Evolutionary conservation across 352 stramenopile genomes (phyloP), one percentile per base, ranked within the genome.

Genomic region (Pythium monospermum): DNA sequence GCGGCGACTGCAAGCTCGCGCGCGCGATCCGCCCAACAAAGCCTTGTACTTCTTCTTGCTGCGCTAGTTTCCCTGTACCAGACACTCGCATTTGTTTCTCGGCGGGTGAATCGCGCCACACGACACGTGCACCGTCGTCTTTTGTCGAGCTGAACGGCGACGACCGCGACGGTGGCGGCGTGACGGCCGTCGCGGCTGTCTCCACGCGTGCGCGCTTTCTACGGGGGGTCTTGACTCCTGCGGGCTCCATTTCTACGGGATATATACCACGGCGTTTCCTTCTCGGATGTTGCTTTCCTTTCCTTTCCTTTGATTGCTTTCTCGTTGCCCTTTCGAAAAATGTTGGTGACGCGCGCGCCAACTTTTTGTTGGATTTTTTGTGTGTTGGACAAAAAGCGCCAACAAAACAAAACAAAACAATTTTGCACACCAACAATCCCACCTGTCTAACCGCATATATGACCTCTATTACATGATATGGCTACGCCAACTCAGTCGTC

Each of bases 71-170:
- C 10, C 71, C 71, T 1, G 75, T 87, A 4, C 82, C 82, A 10
- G 76, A 89, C 6, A 83, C 68, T 44, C 79, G 68, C 49, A 93
- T 86, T 42, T 91, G 74, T 62, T 93, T 93, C 21, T 85, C 77
- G 4, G 61, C 75, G 2, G 82, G 82, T 21, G 79, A 91, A 51
- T 93, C 82, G 37, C 81, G 83, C 82, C 82, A 93, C 41, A 93
- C 74, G 53, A 93, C 79, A 42, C 53, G 59, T 10, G 43, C 53
- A 26, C 45, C 53, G 52, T 62, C 53, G 39, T 61, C 58, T 37
- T 49, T 59, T n/a, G 26, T 39, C 13, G 33, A 43, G 38, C 35
- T 32, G 6, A 13, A 35, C 30, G 61, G 22, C 41, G 56, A 21
- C 55, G 50, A 7, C 48, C 64, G 25, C 52, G 56, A 21, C 18